phyloP scores from a whole-genome alignment of 2,329 filamentous ascomycete genomes.

The Geosmithia flava region DNA sequence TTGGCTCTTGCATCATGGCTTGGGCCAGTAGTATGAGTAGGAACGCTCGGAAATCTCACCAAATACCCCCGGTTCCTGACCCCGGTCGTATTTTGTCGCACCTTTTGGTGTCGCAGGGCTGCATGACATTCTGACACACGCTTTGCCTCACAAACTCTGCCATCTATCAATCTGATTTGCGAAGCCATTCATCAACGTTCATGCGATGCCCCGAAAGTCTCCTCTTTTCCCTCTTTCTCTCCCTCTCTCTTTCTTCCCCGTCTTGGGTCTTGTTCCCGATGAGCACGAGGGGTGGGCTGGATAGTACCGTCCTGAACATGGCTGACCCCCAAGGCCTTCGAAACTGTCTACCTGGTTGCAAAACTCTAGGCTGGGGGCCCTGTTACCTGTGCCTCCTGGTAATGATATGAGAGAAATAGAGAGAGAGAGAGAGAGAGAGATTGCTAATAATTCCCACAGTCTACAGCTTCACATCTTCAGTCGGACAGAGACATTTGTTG shows the following conservation, averaged over 20 bases:
- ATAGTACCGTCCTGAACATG: not conserved
- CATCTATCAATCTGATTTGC: not conserved
- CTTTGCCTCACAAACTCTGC: not conserved
- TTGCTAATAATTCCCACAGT: too few species aligned
- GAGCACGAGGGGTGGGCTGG: not conserved
- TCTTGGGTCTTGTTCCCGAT: not conserved
- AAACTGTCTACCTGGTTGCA: not conserved
- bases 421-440: too few species aligned
- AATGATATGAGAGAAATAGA: too few species aligned
- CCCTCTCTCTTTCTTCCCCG: not conserved
- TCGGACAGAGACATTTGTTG: too few species aligned
- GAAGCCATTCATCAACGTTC: not conserved
- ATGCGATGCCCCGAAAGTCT: not conserved
- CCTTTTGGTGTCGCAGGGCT: not conserved
- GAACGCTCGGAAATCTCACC: too few species aligned
- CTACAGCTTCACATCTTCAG: too few species aligned
- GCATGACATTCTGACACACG: not conserved
- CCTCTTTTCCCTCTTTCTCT: not conserved
- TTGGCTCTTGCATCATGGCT: too few species aligned
- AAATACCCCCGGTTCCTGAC: not conserved
- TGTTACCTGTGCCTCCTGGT: too few species aligned
- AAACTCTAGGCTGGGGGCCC: not conserved
- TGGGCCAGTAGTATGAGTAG: too few species aligned
- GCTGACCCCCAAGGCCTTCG: not conserved
- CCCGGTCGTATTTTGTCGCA: not conserved